phyloP scores from a whole-genome alignment of 2,329 filamentous ascomycete genomes.

The Sporothrix inflata region DNA sequence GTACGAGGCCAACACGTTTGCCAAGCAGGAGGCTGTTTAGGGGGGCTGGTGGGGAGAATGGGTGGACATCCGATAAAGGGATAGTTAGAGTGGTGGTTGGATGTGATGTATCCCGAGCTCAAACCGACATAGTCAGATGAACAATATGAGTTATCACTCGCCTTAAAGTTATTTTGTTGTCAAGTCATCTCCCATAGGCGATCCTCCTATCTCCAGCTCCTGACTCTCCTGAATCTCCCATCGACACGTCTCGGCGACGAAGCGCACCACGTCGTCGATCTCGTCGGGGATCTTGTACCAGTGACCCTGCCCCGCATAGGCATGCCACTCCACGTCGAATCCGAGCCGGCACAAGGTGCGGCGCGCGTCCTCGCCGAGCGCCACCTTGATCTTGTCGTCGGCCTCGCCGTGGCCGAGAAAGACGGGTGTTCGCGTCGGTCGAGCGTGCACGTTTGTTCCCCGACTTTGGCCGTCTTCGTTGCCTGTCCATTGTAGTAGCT shows the following conservation, averaged over 20 bases:
- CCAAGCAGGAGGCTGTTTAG: too few species aligned
- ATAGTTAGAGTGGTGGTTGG: too few species aligned
- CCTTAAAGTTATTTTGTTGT: too few species aligned
- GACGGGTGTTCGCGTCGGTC: constrained; percentile 44
- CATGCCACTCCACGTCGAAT: constrained; percentile 45
- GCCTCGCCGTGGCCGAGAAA: constrained; percentile 49
- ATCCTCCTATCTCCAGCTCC: too few species aligned
- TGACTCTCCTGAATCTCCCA: not conserved
- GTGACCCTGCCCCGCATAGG: constrained; percentile 49
- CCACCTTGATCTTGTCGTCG: constrained; percentile 45
- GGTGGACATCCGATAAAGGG: too few species aligned
- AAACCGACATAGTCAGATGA: too few species aligned
- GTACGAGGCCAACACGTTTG: too few species aligned
- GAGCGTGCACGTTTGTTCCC: constrained; percentile 23
- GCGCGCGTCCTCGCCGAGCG: constrained; percentile 41
- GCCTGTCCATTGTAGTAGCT: constrained; percentile 18
- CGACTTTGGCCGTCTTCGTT: not conserved
- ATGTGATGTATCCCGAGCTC: too few species aligned
- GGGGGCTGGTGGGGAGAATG: too few species aligned
- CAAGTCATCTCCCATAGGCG: too few species aligned
- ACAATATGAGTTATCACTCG: too few species aligned
- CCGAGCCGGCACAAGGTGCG: constrained; percentile 40
- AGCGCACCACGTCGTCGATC: constrained; percentile 48
- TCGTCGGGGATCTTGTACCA: constrained; percentile 55
- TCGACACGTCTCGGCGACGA: constrained; percentile 9